Base-by-base conservation (phyloP, 495 filamentous ascomycete genomes). In the Penicillium salamii region DNA sequence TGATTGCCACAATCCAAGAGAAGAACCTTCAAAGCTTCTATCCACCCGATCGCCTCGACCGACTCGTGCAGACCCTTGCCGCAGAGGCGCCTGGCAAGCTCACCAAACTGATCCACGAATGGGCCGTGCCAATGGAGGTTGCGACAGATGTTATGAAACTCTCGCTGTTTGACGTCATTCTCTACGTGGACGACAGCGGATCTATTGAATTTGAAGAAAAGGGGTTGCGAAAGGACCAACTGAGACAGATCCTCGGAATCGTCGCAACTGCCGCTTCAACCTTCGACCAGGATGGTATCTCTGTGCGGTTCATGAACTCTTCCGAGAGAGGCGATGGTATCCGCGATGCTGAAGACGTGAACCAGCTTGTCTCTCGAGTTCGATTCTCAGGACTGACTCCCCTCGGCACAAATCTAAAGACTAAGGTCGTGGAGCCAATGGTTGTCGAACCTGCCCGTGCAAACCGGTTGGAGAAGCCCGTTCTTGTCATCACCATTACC, bases 151-250 rank as follows among this genome's bases (percentile, higher is more conserved):
- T 88, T 42, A 80, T 85, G 46, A 85, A 85, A 59, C 74, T 88
- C 7, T 72, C 78, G 2, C 62, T 89, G 41, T 89, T 78, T 57
- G 85, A 89, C 52, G 76, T 86, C 28, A 67, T 86, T 39, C 69
- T 89, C 21, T 87, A 84, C 55, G 82, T 88, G 42, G 85, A 88
- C 58, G 85, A 89, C 63, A 85, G 81, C 62, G 85, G 86, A 11
- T 88, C 85, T 19, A 88, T 89, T 65, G 67, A 76, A 36, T 86
- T 88, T 42, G 78, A 84, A 51, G 81, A 84, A 54, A 74, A 76
- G 47, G 84, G 84, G n/a, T 67, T 80, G 35, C 77, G 86, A 42
- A 85, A 85, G 66, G 72, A 80, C 15, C 85, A 89, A 49, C 65
- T 89, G 38, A 75, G 76, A 53, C 68, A 83, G 39, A 86, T 87